Conservation (phyloP, 805 yeast genomes). For the Debaryomyces hansenii region DNA sequence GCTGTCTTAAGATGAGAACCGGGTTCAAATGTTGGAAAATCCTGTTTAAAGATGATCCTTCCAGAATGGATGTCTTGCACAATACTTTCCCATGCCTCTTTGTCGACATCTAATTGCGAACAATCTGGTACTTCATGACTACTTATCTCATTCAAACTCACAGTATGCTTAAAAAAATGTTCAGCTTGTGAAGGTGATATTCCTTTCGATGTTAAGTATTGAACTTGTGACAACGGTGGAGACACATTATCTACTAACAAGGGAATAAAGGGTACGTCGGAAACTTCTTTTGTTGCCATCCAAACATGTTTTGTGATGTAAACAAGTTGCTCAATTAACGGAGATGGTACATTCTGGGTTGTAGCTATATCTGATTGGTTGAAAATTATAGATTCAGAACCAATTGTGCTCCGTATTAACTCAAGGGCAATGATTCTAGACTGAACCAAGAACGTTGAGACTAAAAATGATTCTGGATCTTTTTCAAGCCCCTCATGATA, state of each 20-base stretch:
- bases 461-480: conserved; percentile 17
- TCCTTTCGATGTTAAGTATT: conserved; percentile 24
- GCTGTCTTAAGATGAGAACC: conserved; percentile 8
- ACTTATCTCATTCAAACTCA: conserved; percentile 12
- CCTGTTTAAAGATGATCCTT: conserved; percentile 8
- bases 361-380: conserved; percentile 13
- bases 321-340: conserved; percentile 46
- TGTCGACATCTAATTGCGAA: conserved; percentile 14
- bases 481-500: conserved; percentile 17
- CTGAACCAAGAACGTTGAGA: conserved; percentile 36
- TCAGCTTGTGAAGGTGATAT: conserved; percentile 22
- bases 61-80: conserved; percentile 6
- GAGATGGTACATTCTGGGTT: conserved; percentile 27
- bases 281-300: conserved; percentile 30
- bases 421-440: conserved; percentile 41
- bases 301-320: conserved; percentile 44
- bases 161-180: conserved; percentile 27
- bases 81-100: conserved; percentile 14
- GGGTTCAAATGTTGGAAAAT: conserved; percentile 9
- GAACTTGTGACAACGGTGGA: conserved; percentile 34
- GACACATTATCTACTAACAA: conserved; percentile 34
- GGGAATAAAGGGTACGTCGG: conserved; percentile 38
- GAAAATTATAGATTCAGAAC: conserved; percentile 5
- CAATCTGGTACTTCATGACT: conserved; percentile 15
- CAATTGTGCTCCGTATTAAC: conserved; percentile 34